Evolutionary conservation across 208 protist species (phyloP), one percentile per base, ranked within the genome.

Genomic region (Leishmania tarentolae): DNA sequence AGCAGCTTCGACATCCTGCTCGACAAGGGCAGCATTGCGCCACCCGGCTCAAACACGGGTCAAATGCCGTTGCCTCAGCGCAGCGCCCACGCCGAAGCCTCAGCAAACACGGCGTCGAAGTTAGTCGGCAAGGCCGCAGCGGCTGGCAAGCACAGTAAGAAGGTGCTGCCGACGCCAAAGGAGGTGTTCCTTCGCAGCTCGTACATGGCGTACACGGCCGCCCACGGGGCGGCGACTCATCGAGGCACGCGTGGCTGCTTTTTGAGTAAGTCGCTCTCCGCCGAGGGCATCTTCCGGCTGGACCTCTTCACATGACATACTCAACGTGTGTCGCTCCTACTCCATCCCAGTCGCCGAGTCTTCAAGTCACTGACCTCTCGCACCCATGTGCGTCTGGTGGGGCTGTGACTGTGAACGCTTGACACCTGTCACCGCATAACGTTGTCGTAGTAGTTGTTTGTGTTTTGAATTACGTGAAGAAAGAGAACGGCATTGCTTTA

Each of bases 1-100:
- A 97, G 96, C 82, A 84, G 99, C 56, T 99, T 99, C 85, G 79
- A 80, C 53, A 50, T 98, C n/a, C 79, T 98, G 40, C 79, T 95
- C 42, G 89, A 93, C 75, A 56, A 87, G 17, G 84, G 86, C 47
- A 82, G 78, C 63, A 52, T 86, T 56, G 84, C 82, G 50, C 77
- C 83, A 44, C 76, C 59, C 35, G 75, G 78, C 72, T 82, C 75
- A 70, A 79, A 63, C 65, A 87, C 76, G 0, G 79, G 79, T 0
- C 75, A 72, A 11, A 46, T 78, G 80, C 56, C 63, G 13, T 83
- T 76, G 57, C 47, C 50, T 13, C 52, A 40, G 8, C n/a, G 4
- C 52, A 71, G 37, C 13, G 57, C 63, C 21, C 52, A 66, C 57
- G 57, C 24, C 31, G 63, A 28, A 53, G 75, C 35, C 42, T 66